Conservation (phyloP, 345 rosid genomes). For the Melaleuca quinquenervia region DNA sequence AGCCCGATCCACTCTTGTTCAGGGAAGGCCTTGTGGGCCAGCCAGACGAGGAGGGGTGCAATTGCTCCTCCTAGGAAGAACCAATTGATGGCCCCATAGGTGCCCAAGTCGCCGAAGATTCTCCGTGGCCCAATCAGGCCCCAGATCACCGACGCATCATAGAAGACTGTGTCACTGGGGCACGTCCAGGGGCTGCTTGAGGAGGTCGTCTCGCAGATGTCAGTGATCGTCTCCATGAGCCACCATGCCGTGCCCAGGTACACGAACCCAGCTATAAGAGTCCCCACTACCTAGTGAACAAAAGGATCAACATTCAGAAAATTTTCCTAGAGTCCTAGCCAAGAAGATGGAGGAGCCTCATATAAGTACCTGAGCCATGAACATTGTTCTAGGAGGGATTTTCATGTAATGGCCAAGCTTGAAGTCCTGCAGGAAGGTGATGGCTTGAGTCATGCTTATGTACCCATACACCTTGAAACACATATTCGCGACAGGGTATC, state of each 20-base stretch:
- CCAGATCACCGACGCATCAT: constrained; percentile 95
- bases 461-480: constrained; percentile 97
- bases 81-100: constrained; percentile 74
- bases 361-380: constrained; percentile 82
- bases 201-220: constrained; percentile 59
- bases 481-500: constrained; percentile 95
- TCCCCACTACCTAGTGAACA: constrained; percentile 60
- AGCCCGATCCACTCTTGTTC: constrained; percentile 75
- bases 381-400: constrained; percentile 94
- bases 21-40: constrained; percentile 70
- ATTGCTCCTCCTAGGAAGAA: constrained; percentile 78
- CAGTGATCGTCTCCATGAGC: constrained; percentile 84
- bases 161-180: constrained; percentile 78
- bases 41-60: constrained; percentile 73
- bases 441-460: constrained; percentile 88
- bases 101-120: constrained; percentile 81
- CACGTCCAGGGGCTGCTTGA: constrained; percentile 82
- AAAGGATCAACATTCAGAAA: neutral
- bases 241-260: constrained; percentile 94
- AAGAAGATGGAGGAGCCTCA: neutral
- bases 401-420: constrained; percentile 99
- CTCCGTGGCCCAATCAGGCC: constrained; percentile 85
- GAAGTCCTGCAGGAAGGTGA: constrained; percentile 87
- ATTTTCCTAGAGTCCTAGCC: neutral
- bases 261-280: constrained; percentile 66